A percentile compares a stretch with the other conserved stretches of the same genome.
These are phyloP conservation scores for Trichoderma sp. DNA, from an alignment of 2,329 filamentous ascomycete species.

Conservation along the genomic window DNA sequence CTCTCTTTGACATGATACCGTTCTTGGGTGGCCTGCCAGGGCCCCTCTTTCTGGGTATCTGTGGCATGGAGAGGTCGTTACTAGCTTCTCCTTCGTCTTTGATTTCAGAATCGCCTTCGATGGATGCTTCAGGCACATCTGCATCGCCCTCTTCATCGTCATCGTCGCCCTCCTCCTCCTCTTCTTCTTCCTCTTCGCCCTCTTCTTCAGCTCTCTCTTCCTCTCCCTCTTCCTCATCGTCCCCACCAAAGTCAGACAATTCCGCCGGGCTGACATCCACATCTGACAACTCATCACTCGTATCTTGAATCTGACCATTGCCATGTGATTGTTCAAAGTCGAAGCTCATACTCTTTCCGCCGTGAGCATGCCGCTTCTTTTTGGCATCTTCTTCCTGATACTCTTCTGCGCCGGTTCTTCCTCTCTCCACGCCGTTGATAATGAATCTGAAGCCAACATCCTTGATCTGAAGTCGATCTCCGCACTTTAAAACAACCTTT, in stretches of 20 bases:
- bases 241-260: constrained; percentile 40
- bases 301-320: constrained; percentile 55
- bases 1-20: constrained; percentile 77
- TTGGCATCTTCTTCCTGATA: constrained; percentile 49
- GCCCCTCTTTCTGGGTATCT: constrained; percentile 65
- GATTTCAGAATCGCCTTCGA: constrained; percentile 28
- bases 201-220: constrained; percentile 30
- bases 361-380: constrained; percentile 51
- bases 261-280: constrained; percentile 42
- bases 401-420: constrained; percentile 58
- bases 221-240: constrained; percentile 29
- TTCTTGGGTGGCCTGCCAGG: constrained; percentile 81
- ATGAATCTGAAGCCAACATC: constrained; percentile 66
- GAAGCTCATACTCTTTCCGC: constrained; percentile 70
- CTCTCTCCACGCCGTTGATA: constrained; percentile 61
- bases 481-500: constrained; percentile 59
- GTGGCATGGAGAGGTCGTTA: constrained; percentile 39
- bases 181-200: constrained; percentile 31
- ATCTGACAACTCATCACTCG: constrained; percentile 52
- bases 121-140: constrained; percentile 22
- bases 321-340: constrained; percentile 65
- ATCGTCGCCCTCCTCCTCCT: constrained; percentile 27
- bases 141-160: constrained; percentile 31
- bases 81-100: constrained; percentile 32
- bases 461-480: constrained; percentile 69